Evolutionary conservation across 768 basidiomycete genomes (phyloP).

Genomic region (Lentinula edodes): DNA sequence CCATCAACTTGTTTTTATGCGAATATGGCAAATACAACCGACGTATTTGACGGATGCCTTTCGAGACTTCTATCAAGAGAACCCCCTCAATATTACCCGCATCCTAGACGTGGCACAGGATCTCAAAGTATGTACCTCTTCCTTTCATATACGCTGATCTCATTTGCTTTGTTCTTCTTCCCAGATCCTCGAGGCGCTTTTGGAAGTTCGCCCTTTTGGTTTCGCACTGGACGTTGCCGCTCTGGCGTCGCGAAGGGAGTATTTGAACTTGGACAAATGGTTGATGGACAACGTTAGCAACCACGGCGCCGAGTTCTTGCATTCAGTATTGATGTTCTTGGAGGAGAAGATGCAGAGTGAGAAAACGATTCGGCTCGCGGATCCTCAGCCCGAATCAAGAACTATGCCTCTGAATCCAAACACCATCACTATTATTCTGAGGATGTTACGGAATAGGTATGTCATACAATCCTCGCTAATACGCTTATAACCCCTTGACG

Average conservation of each 20-base stretch:
- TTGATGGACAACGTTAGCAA: conserved; percentile 78
- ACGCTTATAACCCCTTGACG: conserved; percentile 7
- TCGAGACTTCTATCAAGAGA: conserved; percentile 88
- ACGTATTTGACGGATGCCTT: conserved; percentile 83
- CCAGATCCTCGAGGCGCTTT: conserved; percentile 86
- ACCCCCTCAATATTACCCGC: conserved; percentile 87
- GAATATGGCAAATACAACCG: conserved; percentile 89
- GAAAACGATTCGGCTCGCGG: conserved; percentile 68
- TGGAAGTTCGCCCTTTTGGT: conserved; percentile 83
- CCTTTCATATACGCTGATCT: neutral
- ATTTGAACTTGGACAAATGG: conserved; percentile 96
- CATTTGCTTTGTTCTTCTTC: conserved; percentile 5
- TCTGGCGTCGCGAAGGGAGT: conserved; percentile 87
- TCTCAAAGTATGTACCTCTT: conserved; percentile 61
- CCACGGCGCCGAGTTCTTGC: conserved; percentile 83
- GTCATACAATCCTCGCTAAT: conserved; percentile 18
- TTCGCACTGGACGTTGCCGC: conserved; percentile 94
- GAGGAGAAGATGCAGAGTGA: conserved; percentile 93
- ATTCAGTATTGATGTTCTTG: conserved; percentile 82
- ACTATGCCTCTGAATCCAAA: conserved; percentile 86
- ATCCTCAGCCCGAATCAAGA: conserved; percentile 68
- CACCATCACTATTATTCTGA: conserved; percentile 89
- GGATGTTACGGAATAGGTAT: conserved; percentile 80
- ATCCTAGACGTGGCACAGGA: conserved; percentile 96
- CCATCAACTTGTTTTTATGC: conserved; percentile 95